phyloP scores from a whole-genome alignment of 1,284 basidiomycete genomes.

The Volvariella volvacea region DNA sequence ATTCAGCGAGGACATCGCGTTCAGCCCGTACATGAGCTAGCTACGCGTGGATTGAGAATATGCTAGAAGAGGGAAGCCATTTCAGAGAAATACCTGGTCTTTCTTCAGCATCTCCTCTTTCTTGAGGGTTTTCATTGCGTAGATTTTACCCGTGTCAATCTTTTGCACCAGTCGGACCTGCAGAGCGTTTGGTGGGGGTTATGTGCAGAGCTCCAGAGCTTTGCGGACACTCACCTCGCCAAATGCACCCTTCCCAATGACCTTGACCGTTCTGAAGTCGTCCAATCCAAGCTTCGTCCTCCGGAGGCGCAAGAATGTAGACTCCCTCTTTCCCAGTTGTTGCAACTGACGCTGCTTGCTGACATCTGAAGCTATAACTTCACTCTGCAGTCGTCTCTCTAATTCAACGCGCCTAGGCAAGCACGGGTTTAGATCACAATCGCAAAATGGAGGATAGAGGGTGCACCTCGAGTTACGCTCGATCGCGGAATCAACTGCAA shows the following conservation, averaged over 20 bases:
- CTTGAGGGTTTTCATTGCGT: conserved; percentile 97
- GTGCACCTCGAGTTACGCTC: conserved; percentile 77
- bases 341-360: conserved; percentile 76
- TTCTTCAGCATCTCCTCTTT: conserved; percentile 99
- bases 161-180: conserved; percentile 96
- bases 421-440: conserved; percentile 4
- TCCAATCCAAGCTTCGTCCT: conserved; percentile 84
- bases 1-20: conserved; percentile 92
- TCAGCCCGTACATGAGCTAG: conserved; percentile 87
- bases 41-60: conserved; percentile 55
- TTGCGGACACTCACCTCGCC: conserved; percentile 57
- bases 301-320: conserved; percentile 63
- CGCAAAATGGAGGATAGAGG: not conserved
- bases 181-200: not conserved
- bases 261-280: conserved; percentile 90
- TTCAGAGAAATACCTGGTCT: conserved; percentile 67
- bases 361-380: conserved; percentile 63
- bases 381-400: conserved; percentile 69
- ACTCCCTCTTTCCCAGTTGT: conserved; percentile 80
- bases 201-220: not conserved
- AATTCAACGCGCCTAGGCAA: conserved; percentile 70
- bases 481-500: conserved; percentile 87
- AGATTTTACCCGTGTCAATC: conserved; percentile 95
- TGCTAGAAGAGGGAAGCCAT: conserved; percentile 16
- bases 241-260: conserved; percentile 93